Evolutionary conservation across 1,139 yeast species (phyloP), one percentile per base, ranked within the genome.

Genomic region (Chernovozyma aurita): DNA sequence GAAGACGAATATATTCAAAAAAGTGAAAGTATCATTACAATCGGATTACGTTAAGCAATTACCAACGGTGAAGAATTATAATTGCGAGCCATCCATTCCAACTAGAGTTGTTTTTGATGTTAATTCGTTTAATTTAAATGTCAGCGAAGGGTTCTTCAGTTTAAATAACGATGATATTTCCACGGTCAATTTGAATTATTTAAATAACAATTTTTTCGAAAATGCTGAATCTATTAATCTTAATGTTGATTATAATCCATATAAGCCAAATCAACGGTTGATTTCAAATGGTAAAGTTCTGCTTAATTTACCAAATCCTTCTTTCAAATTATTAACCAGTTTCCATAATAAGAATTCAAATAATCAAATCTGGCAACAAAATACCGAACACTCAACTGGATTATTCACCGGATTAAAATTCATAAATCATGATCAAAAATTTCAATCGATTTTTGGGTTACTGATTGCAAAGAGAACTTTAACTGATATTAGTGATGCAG

Each of bases 361-460:
- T 42, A 66, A 68, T 49, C 68, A 63, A 41, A 40, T 44, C 21
- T 66, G 72, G 73, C 70, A 63, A 43, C 61, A 59, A 26, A 52
- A 59, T 29, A 51, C 62, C 15, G 61, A 59, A 40, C 60, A 55
- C 28, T 42, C 60, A 21, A 48, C 59, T 24, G 70, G 71, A 3
- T 76, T 77, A 3, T 48, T 60, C 22, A 52, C 74, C 33, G 82
- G 81, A 4, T 54, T 76, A 33, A 59, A 57, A 40, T 65, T 61
- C 45, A 34, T 41, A 29, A 44, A 39, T 34, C 44, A 43, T 11
- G 34, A 36, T 21, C 46, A 44, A 13, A 42, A 48, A 12, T 45
- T 64, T 15, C 43, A 45, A 16, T 30, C 56, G 11, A 55, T 62
- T 34, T 51, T 65, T 15, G 81, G 79, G 5, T 49, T 74, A 24